Evolutionary conservation across 2,329 filamentous ascomycete genomes (phyloP), one percentile per base, ranked within the genome.

Genomic region (Botryotinia calthae): DNA sequence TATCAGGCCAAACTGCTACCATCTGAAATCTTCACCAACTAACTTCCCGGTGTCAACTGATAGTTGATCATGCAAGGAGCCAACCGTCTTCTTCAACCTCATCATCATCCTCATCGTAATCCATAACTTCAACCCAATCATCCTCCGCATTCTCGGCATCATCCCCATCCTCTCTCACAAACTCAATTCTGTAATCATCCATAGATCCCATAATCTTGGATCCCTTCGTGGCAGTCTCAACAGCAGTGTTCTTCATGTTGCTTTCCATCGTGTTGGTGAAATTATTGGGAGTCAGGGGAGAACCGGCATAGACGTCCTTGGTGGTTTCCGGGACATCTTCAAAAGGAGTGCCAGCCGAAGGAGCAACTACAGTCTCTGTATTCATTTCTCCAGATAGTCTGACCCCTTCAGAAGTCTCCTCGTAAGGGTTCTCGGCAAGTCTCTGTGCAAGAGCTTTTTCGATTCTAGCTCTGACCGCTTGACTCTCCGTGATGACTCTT

Each of bases 11-110:
- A 5, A 22, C 2, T 16, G 40, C 22, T 6, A 4, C 14, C 22
- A 4, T 2, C 5, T 2, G 10, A 61, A 40, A 61, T 5, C 22
- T 9, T 16, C 0, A 1, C 1, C 34, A 9, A 6, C 7, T 7
- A 0, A 40, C 7, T 16, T 40, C 22, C 22, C 14, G n/a, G 22
- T 40, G 7, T 40, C 4, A 9, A 16, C 2, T n/a, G 22, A 18
- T n/a, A 22, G 25, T 1, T 40, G 7, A 18, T 61, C 34, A 40
- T 40, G 58, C 31, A 40, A n/a, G 9, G 7, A 61, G 31, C 58
- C 34, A n/a, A 3, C 10, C 20, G 40, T 40, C 58, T 40, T 61
- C 58, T 58, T 58, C 56, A 58, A 31, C 4, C 58, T 61, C 34
- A 40, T 18, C 12, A 16, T 61, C 22, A 16, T 18, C 22, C 34